Percentiles rank a stretch among this genome's conserved stretches.
phyloP scores from a whole-genome alignment of 805 yeast genomes.

The Yamadazyma sp. region DNA sequence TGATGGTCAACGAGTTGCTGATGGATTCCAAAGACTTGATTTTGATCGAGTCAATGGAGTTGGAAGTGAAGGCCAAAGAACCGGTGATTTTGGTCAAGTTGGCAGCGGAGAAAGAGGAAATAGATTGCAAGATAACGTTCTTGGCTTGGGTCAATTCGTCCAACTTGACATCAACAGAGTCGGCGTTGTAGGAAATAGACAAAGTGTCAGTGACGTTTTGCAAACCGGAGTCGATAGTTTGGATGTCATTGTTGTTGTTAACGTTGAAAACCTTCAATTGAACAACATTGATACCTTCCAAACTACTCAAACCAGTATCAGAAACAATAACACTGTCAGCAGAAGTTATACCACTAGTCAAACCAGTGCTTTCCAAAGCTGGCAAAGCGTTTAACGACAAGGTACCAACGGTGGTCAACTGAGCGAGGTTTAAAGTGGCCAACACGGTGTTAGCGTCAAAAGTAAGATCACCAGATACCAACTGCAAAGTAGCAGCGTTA shows the following conservation, averaged over 20 bases:
- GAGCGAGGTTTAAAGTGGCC: slow-evolving; percentile 68
- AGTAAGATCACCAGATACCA: slow-evolving; percentile 69
- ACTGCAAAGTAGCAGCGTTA: slow-evolving; percentile 75
- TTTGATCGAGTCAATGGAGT: slow-evolving; percentile 58
- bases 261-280: slow-evolving; percentile 60
- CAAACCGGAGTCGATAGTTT: slow-evolving; percentile 68
- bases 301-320: slow-evolving; percentile 68
- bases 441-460: slow-evolving; percentile 67
- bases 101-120: slow-evolving; percentile 68
- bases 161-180: slow-evolving; percentile 65
- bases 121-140: slow-evolving; percentile 82
- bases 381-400: slow-evolving; percentile 83
- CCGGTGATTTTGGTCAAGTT: slow-evolving; percentile 73
- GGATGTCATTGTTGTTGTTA: slow-evolving; percentile 86
- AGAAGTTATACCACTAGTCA: slow-evolving; percentile 65
- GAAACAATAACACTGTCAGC: slow-evolving; percentile 71
- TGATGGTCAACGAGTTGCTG: slow-evolving; percentile 80
- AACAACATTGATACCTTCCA: slow-evolving; percentile 62
- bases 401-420: slow-evolving; percentile 77
- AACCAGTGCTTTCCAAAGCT: slow-evolving; percentile 69
- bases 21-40: slow-evolving; percentile 56
- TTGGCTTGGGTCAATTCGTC: slow-evolving; percentile 79
- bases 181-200: slow-evolving; percentile 84
- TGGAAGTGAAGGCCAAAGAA: slow-evolving; percentile 77
- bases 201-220: slow-evolving; percentile 71